These are phyloP conservation scores for Pythium aphanidermatum DNA, from an alignment of 352 stramenopile species.

Conservation along the genomic window DNA sequence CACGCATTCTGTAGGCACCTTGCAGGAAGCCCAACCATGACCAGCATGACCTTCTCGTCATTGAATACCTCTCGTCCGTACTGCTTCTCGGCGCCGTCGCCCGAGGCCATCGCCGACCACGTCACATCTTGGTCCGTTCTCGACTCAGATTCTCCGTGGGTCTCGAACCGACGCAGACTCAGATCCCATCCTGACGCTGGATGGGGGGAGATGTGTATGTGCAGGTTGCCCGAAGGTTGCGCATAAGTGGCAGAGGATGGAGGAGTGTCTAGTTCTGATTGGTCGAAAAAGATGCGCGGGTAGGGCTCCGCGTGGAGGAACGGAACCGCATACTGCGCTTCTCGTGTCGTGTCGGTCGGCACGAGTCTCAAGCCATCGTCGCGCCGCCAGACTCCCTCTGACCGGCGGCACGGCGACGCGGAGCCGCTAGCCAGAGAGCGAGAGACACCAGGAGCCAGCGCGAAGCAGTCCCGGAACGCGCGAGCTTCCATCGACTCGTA, in stretches of 20 bases:
- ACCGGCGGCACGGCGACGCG: neutral
- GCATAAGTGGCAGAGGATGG: conserved; percentile 26
- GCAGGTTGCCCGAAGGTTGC: conserved; percentile 18
- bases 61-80: conserved; percentile 37
- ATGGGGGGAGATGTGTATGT: too few species aligned
- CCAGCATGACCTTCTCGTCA: conserved; percentile 86
- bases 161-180: neutral
- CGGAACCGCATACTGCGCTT: conserved; percentile 11
- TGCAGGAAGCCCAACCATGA: conserved; percentile 88
- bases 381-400: too few species aligned
- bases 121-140: conserved; percentile 10
- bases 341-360: too few species aligned
- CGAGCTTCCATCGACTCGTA: neutral
- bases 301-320: neutral
- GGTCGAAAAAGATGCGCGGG: conserved; percentile 17
- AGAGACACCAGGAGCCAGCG: neutral
- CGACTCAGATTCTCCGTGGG: neutral
- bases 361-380: conserved; percentile 1
- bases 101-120: conserved; percentile 1
- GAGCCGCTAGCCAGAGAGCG: neutral
- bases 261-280: conserved; percentile 8
- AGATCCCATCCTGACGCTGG: neutral
- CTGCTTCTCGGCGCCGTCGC: neutral
- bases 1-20: too few species aligned
- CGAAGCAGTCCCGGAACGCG: conserved; percentile 5